phyloP scores from a whole-genome alignment of 129 eudicot species.

The Daucus carota region DH1_v3.0 NC_030381.2:37799001-37799500 shows the following conservation, averaged over 20 bases:
- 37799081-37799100: not conserved
- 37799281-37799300: not conserved
- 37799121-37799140: not conserved
- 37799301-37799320: not conserved
- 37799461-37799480: not conserved
- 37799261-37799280: not conserved
- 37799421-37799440: not conserved
- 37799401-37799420: not conserved
- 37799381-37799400: not conserved
- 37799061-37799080: not conserved
- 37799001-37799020: not conserved
- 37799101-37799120: not conserved
- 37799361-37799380: not conserved
- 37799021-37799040: not conserved
- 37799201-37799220: not conserved
- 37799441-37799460: not conserved
- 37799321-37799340: not conserved
- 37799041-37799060: not conserved
- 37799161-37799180: not conserved
- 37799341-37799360: not conserved
- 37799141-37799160: not conserved
- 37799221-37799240: conserved; percentile 4
- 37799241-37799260: not conserved
- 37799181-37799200: not conserved
- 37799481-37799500: conserved; percentile 1